A percentile compares a stretch with the other conserved stretches of the same genome.
These are phyloP conservation scores for Anthoceros angustus DNA, from an alignment of 225 moss, liverwort and hornwort species.

Conservation along the genomic window DNA sequence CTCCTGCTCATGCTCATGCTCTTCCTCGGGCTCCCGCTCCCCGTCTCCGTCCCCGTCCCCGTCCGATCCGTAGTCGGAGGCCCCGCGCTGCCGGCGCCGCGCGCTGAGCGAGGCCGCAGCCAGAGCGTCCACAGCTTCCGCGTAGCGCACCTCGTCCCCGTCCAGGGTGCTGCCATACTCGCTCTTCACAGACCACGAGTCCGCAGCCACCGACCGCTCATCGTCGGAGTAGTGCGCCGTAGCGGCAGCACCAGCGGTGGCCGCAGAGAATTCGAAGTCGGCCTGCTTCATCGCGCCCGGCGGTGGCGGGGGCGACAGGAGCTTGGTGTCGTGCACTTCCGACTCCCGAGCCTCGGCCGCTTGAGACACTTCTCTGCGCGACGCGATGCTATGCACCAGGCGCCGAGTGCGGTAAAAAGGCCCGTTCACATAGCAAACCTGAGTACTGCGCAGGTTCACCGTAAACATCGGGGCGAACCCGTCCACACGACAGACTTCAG, in stretches of 20 bases:
- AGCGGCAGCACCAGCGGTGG: not conserved
- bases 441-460: no score
- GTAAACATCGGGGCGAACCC: no score
- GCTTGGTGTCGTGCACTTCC: no score
- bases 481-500: no score
- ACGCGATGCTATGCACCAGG: no score
- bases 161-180: conserved; percentile 92
- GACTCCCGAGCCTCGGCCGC: no score
- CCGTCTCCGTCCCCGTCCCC: not conserved
- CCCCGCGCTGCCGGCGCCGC: not conserved
- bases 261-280: conserved; percentile 17
- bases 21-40: not conserved
- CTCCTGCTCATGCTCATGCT: conserved; percentile 67
- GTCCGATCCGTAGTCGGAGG: not conserved
- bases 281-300: conserved; percentile 11
- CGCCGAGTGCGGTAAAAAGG: no score
- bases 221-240: conserved; percentile 75
- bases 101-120: conserved; percentile 24
- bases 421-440: no score
- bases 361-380: no score
- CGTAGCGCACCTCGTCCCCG: conserved; percentile 71
- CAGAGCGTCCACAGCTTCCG: conserved; percentile 66
- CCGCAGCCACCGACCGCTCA: conserved; percentile 87
- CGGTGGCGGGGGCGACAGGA: no score
- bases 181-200: conserved; percentile 95